A percentile compares a stretch with the other conserved stretches of the same genome.
phyloP scores from a whole-genome alignment of 805 yeast species.

The Metschnikowia drakensbergensis region DNA sequence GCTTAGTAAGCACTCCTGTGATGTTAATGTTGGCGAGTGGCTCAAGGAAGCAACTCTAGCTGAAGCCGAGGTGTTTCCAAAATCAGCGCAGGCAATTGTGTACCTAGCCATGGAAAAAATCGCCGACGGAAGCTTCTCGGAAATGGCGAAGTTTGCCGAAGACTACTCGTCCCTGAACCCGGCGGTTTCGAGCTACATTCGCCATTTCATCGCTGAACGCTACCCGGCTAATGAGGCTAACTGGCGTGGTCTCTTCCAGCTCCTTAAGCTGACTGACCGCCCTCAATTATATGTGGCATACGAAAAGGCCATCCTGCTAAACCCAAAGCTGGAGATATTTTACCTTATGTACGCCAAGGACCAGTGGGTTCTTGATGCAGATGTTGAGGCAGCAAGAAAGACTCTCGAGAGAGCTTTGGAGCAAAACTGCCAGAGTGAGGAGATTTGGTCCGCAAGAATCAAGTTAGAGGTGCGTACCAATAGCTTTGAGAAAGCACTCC shows the following conservation, averaged over 20 bases:
- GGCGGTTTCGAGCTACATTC: slow-evolving; percentile 39
- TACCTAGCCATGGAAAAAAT: slow-evolving; percentile 35
- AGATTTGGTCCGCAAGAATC: slow-evolving; percentile 68
- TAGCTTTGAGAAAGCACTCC: slow-evolving; percentile 39
- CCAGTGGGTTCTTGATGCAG: slow-evolving; percentile 47
- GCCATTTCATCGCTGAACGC: slow-evolving; percentile 41
- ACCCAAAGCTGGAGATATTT: slow-evolving; percentile 50
- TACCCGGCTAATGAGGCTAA: slow-evolving; percentile 44
- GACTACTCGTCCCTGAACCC: slow-evolving; percentile 28
- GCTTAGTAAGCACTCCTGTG: slow-evolving; percentile 23
- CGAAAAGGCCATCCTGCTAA: slow-evolving; percentile 47
- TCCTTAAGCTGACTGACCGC: slow-evolving; percentile 23
- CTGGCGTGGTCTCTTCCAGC: slow-evolving; percentile 48
- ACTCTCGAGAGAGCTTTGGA: slow-evolving; percentile 50
- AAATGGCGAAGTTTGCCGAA: slow-evolving; percentile 31
- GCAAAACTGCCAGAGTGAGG: slow-evolving; percentile 44
- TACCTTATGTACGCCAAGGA: slow-evolving; percentile 73
- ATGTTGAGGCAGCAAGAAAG: slow-evolving; percentile 48
- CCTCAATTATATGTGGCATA: slow-evolving; percentile 34
- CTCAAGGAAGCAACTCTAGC: slow-evolving; percentile 50
- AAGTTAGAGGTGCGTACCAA: slow-evolving; percentile 53
- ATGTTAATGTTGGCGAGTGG: slow-evolving; percentile 45
- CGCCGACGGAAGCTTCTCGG: slow-evolving; percentile 14
- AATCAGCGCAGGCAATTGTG: slow-evolving; percentile 55
- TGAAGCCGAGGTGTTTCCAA: slow-evolving; percentile 42